phyloP scores from a whole-genome alignment of 2,329 filamentous ascomycete species.

The Penicillium sp. region DNA sequence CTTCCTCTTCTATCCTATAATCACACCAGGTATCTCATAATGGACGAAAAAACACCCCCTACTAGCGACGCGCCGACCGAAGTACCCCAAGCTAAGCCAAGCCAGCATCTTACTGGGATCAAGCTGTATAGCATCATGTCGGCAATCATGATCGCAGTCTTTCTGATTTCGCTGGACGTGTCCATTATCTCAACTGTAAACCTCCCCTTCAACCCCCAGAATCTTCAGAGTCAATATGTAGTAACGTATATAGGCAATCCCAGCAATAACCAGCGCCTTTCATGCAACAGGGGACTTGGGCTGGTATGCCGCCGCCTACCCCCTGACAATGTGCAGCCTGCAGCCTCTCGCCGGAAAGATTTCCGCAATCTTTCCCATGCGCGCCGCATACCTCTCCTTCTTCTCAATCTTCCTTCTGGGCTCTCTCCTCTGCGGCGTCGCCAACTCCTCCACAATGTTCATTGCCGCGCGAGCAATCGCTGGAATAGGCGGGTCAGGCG shows the following conservation, averaged over 20 bases:
- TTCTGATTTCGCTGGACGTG: slow-evolving; percentile 44
- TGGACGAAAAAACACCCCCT: background rate
- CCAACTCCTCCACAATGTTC: slow-evolving; percentile 34
- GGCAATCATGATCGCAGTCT: slow-evolving; percentile 35
- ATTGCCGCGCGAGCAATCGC: slow-evolving; percentile 43
- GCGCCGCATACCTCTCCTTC: slow-evolving; percentile 39
- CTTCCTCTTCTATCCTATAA: background rate
- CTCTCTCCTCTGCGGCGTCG: slow-evolving; percentile 39
- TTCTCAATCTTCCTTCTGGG: slow-evolving; percentile 45
- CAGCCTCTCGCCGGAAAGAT: slow-evolving; percentile 43
- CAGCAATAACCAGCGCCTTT: background rate
- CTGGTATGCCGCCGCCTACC: slow-evolving; percentile 49
- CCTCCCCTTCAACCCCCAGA: background rate
- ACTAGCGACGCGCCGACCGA: background rate
- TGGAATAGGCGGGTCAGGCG: slow-evolving; percentile 37
- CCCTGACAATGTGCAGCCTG: slow-evolving; percentile 43
- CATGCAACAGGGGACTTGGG: slow-evolving; percentile 46
- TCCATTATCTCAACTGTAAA: background rate
- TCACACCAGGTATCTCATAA: too few species aligned
- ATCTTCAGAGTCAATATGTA: background rate
- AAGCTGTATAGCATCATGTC: background rate
- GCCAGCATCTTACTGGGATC: background rate
- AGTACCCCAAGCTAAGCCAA: background rate
- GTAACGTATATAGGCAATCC: background rate
- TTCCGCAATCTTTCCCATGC: slow-evolving; percentile 41